A percentile compares a stretch with the other conserved stretches of the same genome.
Evolutionary conservation across 2,329 filamentous ascomycete species (phyloP).

Genomic region (Fusarium veterinarium): DNA sequence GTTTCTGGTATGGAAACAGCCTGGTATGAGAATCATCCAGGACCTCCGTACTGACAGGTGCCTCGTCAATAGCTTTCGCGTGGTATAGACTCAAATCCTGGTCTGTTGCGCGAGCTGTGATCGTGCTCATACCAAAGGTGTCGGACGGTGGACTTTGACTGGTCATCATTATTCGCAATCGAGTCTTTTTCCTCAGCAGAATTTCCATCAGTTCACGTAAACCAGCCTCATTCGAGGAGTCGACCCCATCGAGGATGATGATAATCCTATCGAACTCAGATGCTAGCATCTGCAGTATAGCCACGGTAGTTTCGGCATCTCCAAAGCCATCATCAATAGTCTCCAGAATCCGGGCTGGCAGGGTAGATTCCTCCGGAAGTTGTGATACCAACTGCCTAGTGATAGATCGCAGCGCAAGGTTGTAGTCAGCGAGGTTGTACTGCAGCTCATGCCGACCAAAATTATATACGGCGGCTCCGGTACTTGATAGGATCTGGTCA

Average conservation of each 20-base stretch:
- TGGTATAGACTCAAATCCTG: not conserved
- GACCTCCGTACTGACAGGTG: not conserved
- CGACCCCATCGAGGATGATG: not conserved
- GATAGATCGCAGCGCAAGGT: not conserved
- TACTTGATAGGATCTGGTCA: fast-evolving
- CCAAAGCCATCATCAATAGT: not conserved
- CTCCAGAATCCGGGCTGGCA: fast-evolving
- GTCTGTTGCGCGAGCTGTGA: not conserved
- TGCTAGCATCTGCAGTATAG: not conserved
- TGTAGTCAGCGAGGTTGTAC: not conserved
- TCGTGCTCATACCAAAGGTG: fast-evolving
- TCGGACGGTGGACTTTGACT: fast-evolving
- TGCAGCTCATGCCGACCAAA: not conserved
- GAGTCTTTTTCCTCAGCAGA: fast-evolving
- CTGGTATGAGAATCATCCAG: not conserved
- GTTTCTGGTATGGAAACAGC: not conserved
- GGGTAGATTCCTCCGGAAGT: not conserved
- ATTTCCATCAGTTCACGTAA: not conserved
- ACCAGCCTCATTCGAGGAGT: not conserved
- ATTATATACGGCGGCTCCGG: not conserved
- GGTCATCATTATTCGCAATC: not conserved
- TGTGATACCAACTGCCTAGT: not conserved
- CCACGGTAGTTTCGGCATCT: fast-evolving
- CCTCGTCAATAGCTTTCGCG: not conserved
- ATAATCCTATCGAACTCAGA: fast-evolving